Evolutionary conservation across 805 yeast genomes (phyloP), one percentile per base, ranked within the genome.

Genomic region (Nakazawaea ambrosiae): DNA sequence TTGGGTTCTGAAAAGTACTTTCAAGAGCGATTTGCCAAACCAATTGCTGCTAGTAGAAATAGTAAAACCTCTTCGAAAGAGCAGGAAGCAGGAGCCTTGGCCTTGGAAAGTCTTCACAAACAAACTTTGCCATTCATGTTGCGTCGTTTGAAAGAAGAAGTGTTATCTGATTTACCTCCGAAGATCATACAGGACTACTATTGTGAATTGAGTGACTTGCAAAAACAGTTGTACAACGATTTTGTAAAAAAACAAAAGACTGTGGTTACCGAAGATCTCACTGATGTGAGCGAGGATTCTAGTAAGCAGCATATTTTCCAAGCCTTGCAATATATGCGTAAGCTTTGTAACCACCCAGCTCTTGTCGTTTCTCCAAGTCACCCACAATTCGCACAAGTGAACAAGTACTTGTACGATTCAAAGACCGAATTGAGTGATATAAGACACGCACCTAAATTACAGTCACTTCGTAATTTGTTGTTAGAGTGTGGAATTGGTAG

Each of bases 101-200:
- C 97, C 0, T 66, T 94, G 43, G 99, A 92, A 51, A 90, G 97
- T 0, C 68, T 92, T 44, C 99, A 92, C 60, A 92, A 90, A 51
- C 99, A 92, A 50, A 97, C 88, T 0, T 66, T 92, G 33, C 99
- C 99, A 12, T 92, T 92, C 57, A 82, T 94, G 88, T 66, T 92
- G 46, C 81, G 99, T 58, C 80, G 99, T 57, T 70, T 92, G 53
- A 92, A 92, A 57, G 97, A 92, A 54, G 97, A 92, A 49, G 99
- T 92, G 4, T 66, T 92, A 37, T 82, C 94, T 1, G 99, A 92
- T 57, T 68, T 92, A 48, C 99, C 99, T 8, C 99, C 99, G 27
- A 92, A 92, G 61, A 92, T 94, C 49, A 92, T 92, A 48, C 99
- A 92, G 58, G 99, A 92, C 63, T 90, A 92, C 58, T 92, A 92